Evolutionary conservation across 208 protist species (phyloP), one percentile per base, ranked within the genome.

Genomic region (Wallacemonas sp.): DNA sequence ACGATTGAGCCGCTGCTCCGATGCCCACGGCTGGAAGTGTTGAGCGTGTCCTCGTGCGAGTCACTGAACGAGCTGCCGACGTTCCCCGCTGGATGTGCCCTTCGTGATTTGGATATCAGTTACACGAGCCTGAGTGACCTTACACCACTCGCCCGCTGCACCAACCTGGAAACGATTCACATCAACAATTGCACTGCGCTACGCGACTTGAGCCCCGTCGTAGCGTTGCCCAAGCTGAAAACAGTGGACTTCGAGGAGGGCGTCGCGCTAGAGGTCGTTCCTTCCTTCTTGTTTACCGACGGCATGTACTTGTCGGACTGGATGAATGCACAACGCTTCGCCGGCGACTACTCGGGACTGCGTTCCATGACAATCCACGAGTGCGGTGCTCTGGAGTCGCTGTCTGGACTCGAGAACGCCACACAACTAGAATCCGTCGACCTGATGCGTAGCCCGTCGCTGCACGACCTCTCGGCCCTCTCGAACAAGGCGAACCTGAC

Each of bases 231-330:
- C 15, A 19, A 27, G 13, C 13, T 57, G 30, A 57, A 0, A 21
- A 53, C 29, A 9, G 48, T 67, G 3, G 50, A 46, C 19, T 39
- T 67, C 33, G 36, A 57, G n/a, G 48, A 53, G 15, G 62, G 46
- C 32, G 39, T 48, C 26, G 36, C 34, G 33, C 44, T 67, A 6
- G 62, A 57, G 34, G 30, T 30, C 24, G 62, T 46, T 4, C 46
- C 50, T 12, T 19, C 50, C 19, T 6, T 67, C 6, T 48, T 53
- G 33, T 59, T 39, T n/a, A 0, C 9, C 0, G 46, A 54, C 8
- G 36, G 8, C 50, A 57, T 57, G 50, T 57, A 57, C 50, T 19
- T 57, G 13, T 30, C 33, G 30, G 50, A 57, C 9, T 57, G 50
- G 50, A 26, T 3, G 10, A 3, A 26, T 34, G 50, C 30, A 10